Percentiles rank a stretch among this genome's conserved stretches.
Evolutionary conservation across 2,329 filamentous ascomycete species (phyloP).

Genomic region (Verticillium tricorpus): DNA sequence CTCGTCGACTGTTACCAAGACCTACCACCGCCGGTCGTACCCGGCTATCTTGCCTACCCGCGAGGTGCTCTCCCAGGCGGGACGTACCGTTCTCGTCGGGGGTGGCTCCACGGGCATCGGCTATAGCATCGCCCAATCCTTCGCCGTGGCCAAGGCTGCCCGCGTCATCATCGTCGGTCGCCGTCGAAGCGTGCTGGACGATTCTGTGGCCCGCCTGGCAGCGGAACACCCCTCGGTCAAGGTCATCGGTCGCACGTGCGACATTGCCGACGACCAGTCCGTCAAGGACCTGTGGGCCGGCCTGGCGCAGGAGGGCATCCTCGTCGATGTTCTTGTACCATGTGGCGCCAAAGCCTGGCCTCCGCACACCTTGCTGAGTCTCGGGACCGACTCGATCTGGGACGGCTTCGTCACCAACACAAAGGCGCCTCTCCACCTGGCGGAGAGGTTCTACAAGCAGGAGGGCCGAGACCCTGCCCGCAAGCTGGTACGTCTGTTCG

Average conservation of each 20-base stretch:
- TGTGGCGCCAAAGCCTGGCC: slow-evolving; percentile 14
- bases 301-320: slow-evolving; percentile 8
- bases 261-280: not conserved
- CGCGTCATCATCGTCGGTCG: slow-evolving; percentile 35
- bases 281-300: slow-evolving; percentile 6
- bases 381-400: slow-evolving; percentile 8
- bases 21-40: slow-evolving; percentile 21
- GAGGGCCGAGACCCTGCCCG: slow-evolving; percentile 11
- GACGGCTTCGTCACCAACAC: slow-evolving; percentile 11
- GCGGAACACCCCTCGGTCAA: not conserved
- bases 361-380: slow-evolving; percentile 3
- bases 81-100: slow-evolving; percentile 58
- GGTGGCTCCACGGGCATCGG: slow-evolving; percentile 65
- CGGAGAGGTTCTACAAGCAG: slow-evolving; percentile 26
- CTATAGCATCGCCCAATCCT: slow-evolving; percentile 57
- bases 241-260: not conserved
- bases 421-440: slow-evolving; percentile 7
- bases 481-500: slow-evolving; percentile 12
- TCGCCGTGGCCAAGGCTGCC: slow-evolving; percentile 32
- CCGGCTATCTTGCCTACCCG: slow-evolving; percentile 28
- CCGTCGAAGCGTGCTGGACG: slow-evolving; percentile 22
- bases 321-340: slow-evolving; percentile 22
- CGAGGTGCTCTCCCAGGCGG: slow-evolving; percentile 33
- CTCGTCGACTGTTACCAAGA: not conserved
- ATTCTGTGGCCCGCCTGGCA: slow-evolving; percentile 19